Conservation (phyloP, 2,329 filamentous ascomycete species). For the Polychaeton citri region DNA sequence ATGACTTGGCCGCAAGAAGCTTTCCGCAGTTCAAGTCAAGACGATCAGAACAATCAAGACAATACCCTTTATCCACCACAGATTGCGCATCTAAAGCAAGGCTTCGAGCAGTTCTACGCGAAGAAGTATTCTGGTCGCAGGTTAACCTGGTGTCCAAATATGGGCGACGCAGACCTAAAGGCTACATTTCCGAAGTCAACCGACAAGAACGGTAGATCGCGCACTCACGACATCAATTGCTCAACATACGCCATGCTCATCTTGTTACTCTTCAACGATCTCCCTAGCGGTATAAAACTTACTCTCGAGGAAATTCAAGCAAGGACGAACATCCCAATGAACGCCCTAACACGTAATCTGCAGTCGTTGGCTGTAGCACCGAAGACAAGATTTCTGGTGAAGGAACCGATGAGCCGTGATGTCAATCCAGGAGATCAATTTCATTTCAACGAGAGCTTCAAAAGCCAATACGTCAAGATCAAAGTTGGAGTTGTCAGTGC, state of each 20-base stretch:
- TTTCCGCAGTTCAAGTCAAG: constrained; percentile 48
- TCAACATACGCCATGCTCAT: constrained; percentile 89
- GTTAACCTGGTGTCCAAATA: constrained; percentile 65
- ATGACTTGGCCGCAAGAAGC: constrained; percentile 93
- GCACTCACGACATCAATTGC: constrained; percentile 80
- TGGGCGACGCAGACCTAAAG: constrained; percentile 77
- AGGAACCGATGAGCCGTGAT: constrained; percentile 66
- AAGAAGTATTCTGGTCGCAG: constrained; percentile 77
- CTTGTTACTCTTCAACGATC: constrained; percentile 75
- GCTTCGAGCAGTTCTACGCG: constrained; percentile 81
- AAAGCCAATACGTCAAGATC: constrained; percentile 72
- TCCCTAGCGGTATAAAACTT: constrained; percentile 36
- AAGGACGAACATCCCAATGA: constrained; percentile 61
- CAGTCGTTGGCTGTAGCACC: constrained; percentile 71
- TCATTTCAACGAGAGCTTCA: constrained; percentile 67
- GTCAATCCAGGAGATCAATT: constrained; percentile 69
- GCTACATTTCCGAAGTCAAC: constrained; percentile 61
- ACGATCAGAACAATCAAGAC: constrained; percentile 17
- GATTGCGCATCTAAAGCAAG: constrained; percentile 62
- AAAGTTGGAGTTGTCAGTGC: constrained; percentile 75
- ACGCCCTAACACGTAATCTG: constrained; percentile 63
- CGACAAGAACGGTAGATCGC: constrained; percentile 57
- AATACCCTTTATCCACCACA: constrained; percentile 61
- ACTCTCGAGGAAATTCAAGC: constrained; percentile 69
- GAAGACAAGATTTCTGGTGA: constrained; percentile 68